Evolutionary conservation across 805 yeast species (phyloP), one percentile per base, ranked within the genome.

Genomic region (Suhomyces sp.): DNA sequence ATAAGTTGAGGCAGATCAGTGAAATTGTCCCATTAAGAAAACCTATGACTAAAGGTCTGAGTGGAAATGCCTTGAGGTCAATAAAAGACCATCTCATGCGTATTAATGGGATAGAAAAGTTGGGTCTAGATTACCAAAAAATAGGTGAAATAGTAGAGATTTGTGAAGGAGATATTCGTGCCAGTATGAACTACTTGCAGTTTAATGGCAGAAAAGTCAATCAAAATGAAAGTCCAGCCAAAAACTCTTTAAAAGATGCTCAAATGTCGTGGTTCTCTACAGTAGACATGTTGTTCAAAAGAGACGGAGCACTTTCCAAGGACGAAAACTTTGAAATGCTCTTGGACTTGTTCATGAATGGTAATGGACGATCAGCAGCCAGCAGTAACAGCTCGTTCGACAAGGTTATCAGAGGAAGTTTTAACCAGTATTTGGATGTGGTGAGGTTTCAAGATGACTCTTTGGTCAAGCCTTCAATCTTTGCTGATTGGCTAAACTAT

Each of bases 111-210:
- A 59, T 60, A 4, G 97, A 93, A 63, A 68, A 73, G 1, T 41
- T 87, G 6, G 60, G 61, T 0, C 58, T 84, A 4, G 75, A 78
- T 33, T 76, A 78, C 31, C 78, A 78, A 37, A 72, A 78, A 20
- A 58, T 94, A 15, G 79, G 83, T 13, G 88, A 86, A 43, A 71
- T 93, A 8, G 84, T 89, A 5, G 85, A 81, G 46, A 65, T 83
- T 1, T 81, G 91, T 35, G 90, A 88, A 56, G 89, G 89, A 40
- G 99, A 93, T 69, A 76, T 94, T 17, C 74, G 99, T 58, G 88
- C 90, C 24, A 87, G 97, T 66, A 75, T 93, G 39, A 93, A 93
- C 62, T 81, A 85, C 59, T 65, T 93, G 37, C 98, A 93, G 59
- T 92, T 93, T 62, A 69, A 72, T 19, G 58, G 62, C 21, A 52